Base-by-base conservation (phyloP, 371 early-diverging fungal species). In the Haplosporangium sp. region DNA sequence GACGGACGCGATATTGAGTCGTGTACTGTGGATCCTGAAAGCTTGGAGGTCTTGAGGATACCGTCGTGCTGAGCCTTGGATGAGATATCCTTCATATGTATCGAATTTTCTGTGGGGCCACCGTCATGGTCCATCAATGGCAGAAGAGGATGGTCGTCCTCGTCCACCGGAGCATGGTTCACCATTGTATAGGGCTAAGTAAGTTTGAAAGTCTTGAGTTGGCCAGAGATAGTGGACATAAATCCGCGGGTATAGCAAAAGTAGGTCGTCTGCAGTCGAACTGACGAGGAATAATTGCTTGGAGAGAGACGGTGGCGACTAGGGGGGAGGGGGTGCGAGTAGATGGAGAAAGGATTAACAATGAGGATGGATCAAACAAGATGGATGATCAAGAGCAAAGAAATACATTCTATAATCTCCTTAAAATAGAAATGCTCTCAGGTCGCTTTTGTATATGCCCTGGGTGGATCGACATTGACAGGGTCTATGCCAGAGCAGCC, bases 121-220 rank as follows among this genome's bases (percentile, higher is more conserved):
- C 29, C 40, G 43, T 47, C 55, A 37, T 47, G 51, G 36, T 51
- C 56, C 52, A 42, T 64, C 63, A 76, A 47, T 5, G 67, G 67
- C 42, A 76, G 16, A 14, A 76, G 46, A 23, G 77, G 71, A 43
- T 76, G 67, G 50, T 76, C 71, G 43, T 76, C 77, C 29, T 71
- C 71, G 59, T 67, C 67, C 18, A 38, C 58, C 45, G 47, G 57
- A 40, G 43, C 51, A 23, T 76, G 70, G 46, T 54, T 59, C 43
- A 63, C 48, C 71, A 71, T 70, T 55, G 21, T 6, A 47, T n/a
- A 55, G 20, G 41, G 38, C 10, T 43, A 6, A 37, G 1, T 13
- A 51, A 21, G 12, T 40, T 29, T 67, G 2, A 14, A 41, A 5
- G 52, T 29, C 53, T 45, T 9, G 46, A 53, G 21, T 11, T 12